Percentiles rank a stretch among this genome's conserved stretches.
Evolutionary conservation across 768 basidiomycete species (phyloP).

Genomic region (Candolleomyces efflorescens): DNA sequence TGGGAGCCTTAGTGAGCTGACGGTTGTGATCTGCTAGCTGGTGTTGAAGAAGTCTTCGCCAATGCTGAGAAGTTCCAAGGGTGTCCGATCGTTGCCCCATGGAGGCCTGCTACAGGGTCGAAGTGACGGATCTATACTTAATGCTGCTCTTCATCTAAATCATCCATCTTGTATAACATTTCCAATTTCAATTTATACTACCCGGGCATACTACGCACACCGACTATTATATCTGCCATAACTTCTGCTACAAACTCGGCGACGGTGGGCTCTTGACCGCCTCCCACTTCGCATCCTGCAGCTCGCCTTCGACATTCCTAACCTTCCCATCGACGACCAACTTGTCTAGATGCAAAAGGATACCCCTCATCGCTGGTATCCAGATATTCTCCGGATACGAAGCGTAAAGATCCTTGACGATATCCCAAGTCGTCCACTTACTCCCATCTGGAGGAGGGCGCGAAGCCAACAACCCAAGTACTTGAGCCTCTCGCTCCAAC

Average conservation of each 20-base stretch:
- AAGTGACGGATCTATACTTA: neutral
- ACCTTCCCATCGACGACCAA: constrained; percentile 62
- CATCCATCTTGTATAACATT: too few relatives aligned
- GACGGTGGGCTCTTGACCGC: constrained; percentile 14
- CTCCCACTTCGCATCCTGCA: constrained; percentile 47
- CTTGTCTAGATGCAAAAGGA: constrained; percentile 72
- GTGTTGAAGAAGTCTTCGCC: constrained; percentile 36
- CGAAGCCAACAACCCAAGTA: constrained; percentile 46
- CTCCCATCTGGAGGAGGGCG: constrained; percentile 22
- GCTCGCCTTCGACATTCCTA: constrained; percentile 45
- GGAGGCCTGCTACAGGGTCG: neutral
- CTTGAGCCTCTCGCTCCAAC: constrained; percentile 74
- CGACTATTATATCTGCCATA: neutral
- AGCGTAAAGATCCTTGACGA: constrained; percentile 66
- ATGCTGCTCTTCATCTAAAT: neutral
- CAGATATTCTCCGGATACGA: constrained; percentile 67
- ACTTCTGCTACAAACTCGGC: constrained; percentile 11
- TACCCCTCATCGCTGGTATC: constrained; percentile 65
- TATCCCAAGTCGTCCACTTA: constrained; percentile 58
- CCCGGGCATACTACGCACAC: too few relatives aligned
- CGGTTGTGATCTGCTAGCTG: constrained; percentile 23
- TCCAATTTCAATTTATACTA: too few relatives aligned
- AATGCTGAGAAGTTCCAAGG: constrained; percentile 39
- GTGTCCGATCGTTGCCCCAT: constrained; percentile 31
- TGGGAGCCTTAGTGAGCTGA: neutral